Evolutionary conservation across 2,329 filamentous ascomycete species (phyloP).

Genomic region (Aspergillus spinulosporus): DNA sequence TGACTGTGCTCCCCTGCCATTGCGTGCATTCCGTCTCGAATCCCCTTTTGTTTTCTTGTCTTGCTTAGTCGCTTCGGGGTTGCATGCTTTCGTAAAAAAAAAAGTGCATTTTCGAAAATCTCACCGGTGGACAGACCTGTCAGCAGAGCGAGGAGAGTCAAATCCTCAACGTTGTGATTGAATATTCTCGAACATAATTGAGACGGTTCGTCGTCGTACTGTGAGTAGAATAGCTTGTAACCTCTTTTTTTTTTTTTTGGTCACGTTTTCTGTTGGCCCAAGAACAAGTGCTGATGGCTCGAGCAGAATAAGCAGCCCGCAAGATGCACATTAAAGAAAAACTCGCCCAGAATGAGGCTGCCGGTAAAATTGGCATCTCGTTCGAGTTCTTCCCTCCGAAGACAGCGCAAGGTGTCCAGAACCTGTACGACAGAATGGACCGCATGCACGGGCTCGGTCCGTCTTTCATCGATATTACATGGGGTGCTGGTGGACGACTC

Average conservation of each 20-base stretch:
- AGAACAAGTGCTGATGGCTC: constrained; percentile 7
- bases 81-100: constrained; percentile 7
- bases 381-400: constrained; percentile 99
- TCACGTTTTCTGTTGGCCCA: neutral
- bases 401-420: constrained; percentile 86
- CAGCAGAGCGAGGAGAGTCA: neutral
- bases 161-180: neutral
- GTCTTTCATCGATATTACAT: constrained; percentile 96
- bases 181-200: neutral
- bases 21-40: neutral
- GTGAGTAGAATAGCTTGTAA: neutral
- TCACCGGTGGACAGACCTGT: constrained; percentile 4
- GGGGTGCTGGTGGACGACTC: constrained; percentile 90
- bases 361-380: constrained; percentile 84
- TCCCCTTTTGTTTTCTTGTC: constrained; percentile 6
- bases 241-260: neutral
- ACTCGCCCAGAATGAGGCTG: constrained; percentile 75
- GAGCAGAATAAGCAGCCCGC: constrained; percentile 28
- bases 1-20: constrained; percentile 10
- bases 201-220: neutral
- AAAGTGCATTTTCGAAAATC: constrained; percentile 2
- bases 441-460: constrained; percentile 95
- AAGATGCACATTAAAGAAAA: constrained; percentile 96
- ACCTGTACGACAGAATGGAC: constrained; percentile 99
- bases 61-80: neutral